A percentile compares a stretch with the other conserved stretches of the same genome.
Conservation (phyloP, 306 rosid species). For the Vigna trinervia region DNA sequence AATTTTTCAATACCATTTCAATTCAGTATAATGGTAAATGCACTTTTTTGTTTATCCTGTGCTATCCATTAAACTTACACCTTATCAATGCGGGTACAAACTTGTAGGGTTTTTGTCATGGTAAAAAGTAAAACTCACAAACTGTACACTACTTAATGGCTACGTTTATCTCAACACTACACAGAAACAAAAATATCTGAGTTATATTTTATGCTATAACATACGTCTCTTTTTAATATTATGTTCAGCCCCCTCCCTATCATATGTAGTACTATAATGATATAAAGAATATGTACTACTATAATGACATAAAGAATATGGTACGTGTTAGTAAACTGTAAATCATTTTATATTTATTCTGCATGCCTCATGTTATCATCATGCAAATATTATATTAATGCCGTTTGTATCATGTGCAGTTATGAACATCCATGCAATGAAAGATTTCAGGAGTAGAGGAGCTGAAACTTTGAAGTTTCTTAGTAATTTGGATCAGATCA, state of each 20-base stretch:
- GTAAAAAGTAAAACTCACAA: neutral
- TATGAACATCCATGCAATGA: constrained; percentile 46
- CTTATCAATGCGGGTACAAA: neutral
- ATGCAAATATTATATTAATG: constrained; percentile 14
- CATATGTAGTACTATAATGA: neutral
- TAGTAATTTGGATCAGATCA: constrained; percentile 62
- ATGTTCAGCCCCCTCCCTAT: neutral
- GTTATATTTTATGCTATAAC: neutral
- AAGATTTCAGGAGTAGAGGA: constrained; percentile 50
- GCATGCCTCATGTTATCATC: neutral
- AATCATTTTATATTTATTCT: constrained; percentile 16
- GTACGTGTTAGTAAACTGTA: neutral
- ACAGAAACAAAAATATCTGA: neutral
- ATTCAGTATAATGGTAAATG: constrained; percentile 11
- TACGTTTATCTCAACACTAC: neutral
- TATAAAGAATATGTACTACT: neutral
- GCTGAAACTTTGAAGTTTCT: constrained; percentile 54
- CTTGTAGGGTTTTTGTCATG: neutral
- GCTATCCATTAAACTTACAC: neutral
- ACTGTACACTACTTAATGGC: neutral
- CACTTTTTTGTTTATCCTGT: neutral
- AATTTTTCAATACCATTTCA: neutral
- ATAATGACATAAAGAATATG: neutral
- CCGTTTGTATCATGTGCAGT: constrained; percentile 38
- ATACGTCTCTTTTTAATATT: neutral